A percentile compares a stretch with the other conserved stretches of the same genome.
These are phyloP conservation scores for Gorgonomyces haynaldii DNA, from an alignment of 192 early-diverging fungal species.

Conservation along the genomic window DNA sequence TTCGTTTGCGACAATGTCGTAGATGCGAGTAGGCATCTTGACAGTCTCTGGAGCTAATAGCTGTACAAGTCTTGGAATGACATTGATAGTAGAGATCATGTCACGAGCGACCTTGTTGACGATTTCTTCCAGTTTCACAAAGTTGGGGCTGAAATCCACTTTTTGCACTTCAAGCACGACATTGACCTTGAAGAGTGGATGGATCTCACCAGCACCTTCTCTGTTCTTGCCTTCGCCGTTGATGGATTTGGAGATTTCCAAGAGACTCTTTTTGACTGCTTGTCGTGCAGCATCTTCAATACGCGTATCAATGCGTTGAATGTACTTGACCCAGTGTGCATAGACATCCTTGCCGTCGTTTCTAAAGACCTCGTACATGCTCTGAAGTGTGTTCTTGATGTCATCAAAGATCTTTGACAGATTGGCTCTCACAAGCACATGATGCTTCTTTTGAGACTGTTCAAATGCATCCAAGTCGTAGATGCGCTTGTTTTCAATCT, in stretches of 20 bases:
- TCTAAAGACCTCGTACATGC: constrained; percentile 35
- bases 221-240: constrained; percentile 52
- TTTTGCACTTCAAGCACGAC: constrained; percentile 46
- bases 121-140: constrained; percentile 38
- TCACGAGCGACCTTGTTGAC: constrained; percentile 42
- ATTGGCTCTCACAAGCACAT: constrained; percentile 24
- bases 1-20: constrained; percentile 42
- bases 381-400: constrained; percentile 29
- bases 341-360: constrained; percentile 50
- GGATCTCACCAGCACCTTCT: constrained; percentile 40
- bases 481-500: constrained; percentile 46
- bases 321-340: constrained; percentile 39
- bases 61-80: constrained; percentile 34
- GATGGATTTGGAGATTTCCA: constrained; percentile 47
- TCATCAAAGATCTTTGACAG: constrained; percentile 29
- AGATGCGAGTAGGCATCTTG: constrained; percentile 17
- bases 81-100: constrained; percentile 47
- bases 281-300: constrained; percentile 43
- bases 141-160: constrained; percentile 48
- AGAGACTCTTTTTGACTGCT: constrained; percentile 41
- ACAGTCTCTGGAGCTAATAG: constrained; percentile 18
- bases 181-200: constrained; percentile 55
- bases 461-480: constrained; percentile 51
- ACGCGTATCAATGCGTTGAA: constrained; percentile 39
- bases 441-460: constrained; percentile 27